phyloP scores from a whole-genome alignment of 148 eudicot genomes.

The Chenopodium suecicum region DNA sequence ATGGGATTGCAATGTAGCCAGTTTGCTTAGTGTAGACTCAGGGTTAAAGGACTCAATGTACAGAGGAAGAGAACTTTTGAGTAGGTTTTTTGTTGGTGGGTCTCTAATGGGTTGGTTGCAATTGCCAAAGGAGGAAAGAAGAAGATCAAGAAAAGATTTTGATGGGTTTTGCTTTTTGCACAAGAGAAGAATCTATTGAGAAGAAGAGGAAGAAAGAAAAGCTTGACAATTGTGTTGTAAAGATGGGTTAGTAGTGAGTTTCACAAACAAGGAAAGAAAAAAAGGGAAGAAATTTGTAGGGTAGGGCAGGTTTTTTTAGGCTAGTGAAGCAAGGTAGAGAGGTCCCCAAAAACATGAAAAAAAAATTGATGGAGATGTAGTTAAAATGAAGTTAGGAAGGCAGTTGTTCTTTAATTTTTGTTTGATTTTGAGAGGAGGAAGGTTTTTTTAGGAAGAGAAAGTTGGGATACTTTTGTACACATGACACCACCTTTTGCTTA shows the following conservation, averaged over 20 bases:
- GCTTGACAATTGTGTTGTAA: conserved; percentile 20
- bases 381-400: conserved; percentile 15
- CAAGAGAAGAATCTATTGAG: conserved; percentile 1
- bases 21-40: conserved; percentile 21
- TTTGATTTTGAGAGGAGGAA: conserved; percentile 26
- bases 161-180: conserved; percentile 14
- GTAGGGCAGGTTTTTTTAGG: conserved; percentile 14
- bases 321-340: conserved; percentile 16
- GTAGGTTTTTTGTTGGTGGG: conserved; percentile 12
- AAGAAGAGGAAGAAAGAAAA: neutral
- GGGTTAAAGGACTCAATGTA: conserved; percentile 22
- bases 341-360: neutral
- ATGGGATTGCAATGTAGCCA: conserved; percentile 12
- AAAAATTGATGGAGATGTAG: conserved; percentile 2
- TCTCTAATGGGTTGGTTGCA: conserved; percentile 2
- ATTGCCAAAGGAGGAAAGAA: neutral
- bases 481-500: conserved; percentile 35
- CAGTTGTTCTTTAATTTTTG: conserved; percentile 19
- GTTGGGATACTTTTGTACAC: conserved; percentile 42
- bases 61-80: conserved; percentile 18
- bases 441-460: conserved; percentile 22
- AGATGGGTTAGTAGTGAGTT: conserved; percentile 11
- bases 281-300: conserved; percentile 10
- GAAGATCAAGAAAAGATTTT: neutral
- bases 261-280: neutral